phyloP scores from a whole-genome alignment of 805 yeast genomes.

The Scheffersomyces ergatensis region DNA sequence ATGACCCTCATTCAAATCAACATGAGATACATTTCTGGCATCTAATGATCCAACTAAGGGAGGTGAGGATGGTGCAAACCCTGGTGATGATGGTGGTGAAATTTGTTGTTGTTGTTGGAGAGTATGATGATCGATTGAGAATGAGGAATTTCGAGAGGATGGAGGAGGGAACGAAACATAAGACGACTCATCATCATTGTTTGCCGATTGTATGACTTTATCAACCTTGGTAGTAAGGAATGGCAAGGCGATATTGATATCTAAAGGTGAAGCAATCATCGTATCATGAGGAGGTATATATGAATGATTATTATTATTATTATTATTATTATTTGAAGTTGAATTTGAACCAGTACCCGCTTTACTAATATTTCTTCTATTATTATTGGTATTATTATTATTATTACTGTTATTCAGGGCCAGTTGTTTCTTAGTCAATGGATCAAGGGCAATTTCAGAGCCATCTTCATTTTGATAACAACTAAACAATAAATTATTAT shows the following conservation, averaged over 20 bases:
- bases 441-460: constrained; percentile 12
- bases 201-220: constrained; percentile 22
- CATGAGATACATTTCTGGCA: constrained; percentile 35
- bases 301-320: too few relatives aligned
- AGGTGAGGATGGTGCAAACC: constrained; percentile 11
- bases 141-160: constrained; percentile 26
- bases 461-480: constrained; percentile 41
- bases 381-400: neutral
- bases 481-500: constrained; percentile 60
- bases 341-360: too few relatives aligned
- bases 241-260: constrained; percentile 42
- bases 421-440: constrained; percentile 1
- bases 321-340: too few relatives aligned
- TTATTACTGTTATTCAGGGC: neutral
- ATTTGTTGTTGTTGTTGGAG: neutral
- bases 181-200: constrained; percentile 10
- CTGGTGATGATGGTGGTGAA: constrained; percentile 11
- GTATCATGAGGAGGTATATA: too few relatives aligned
- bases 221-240: constrained; percentile 38
- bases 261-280: constrained; percentile 42
- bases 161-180: constrained; percentile 10
- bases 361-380: constrained; percentile 1
- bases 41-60: constrained; percentile 33
- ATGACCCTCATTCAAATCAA: constrained; percentile 10
- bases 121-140: constrained; percentile 8